Base-by-base conservation (phyloP, 306 rosid genomes). In the Hippophae tibetana region DNA sequence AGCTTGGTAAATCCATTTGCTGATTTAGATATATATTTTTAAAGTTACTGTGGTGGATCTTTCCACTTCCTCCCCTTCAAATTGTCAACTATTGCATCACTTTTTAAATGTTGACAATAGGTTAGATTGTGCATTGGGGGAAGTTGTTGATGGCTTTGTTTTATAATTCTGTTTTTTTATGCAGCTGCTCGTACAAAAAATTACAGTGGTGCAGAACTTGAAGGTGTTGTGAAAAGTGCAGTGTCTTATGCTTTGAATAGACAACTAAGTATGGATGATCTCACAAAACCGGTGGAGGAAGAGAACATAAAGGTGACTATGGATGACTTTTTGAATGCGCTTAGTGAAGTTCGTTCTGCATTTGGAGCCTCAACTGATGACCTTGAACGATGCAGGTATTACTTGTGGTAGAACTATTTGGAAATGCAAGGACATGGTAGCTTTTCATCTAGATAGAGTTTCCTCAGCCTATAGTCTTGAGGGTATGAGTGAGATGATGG, bases 141-240 rank as follows among this genome's bases (percentile, higher is more conserved):
- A 64, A 67, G 53, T 44, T 50, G 11, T 63, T 44, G 48, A 49
- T 54, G 57, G 26, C 3, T 10, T 49, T 5, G 53, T 54, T 49
- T 67, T 53, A 52, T 57, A 43, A 57, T 43, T 54, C 43, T 61
- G 42, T 48, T 74, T 52, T 52, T 64, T 47, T 64, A 52, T 71
- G 77, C 84, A 88, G 99, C 99, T 76, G 97, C 99, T 63, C 88
- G 97, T 62, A 88, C 97, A 6, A 93, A 93, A 76, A 93, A 93
- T 71, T 93, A 71, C 55, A 93, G 99, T 68, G 99, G 99, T 86
- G 99, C 99, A 13, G 99, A 93, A 84, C 95, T 93, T 69, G 97
- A 93, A 84, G 99, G 99, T 74, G 99, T 93, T 73, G 99, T 93
- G 43, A 93, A 88, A 84, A 93, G 97, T 86, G 99, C 99, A 38